Evolutionary conservation across 495 filamentous ascomycete species (phyloP).

Genomic region (Penicillium silybi): DNA sequence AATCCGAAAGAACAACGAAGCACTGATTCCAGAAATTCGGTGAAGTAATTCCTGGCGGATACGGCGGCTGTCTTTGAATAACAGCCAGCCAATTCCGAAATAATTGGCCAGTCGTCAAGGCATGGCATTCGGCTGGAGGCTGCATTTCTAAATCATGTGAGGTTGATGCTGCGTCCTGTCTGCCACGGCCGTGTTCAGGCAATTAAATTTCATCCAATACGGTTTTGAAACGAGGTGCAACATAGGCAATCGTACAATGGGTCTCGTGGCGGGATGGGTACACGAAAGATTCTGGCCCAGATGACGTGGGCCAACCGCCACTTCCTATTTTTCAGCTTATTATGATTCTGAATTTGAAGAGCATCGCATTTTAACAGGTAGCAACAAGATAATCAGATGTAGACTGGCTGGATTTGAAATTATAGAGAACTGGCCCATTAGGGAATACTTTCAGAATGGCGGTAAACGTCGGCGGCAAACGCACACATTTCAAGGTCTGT

Average conservation of each 20-base stretch:
- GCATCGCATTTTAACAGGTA: not conserved
- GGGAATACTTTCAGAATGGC: too few species aligned
- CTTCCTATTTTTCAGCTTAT: not conserved
- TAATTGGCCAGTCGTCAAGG: not conserved
- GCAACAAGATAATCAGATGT: not conserved
- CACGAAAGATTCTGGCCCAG: not conserved
- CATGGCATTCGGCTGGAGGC: not conserved
- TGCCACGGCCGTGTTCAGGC: not conserved
- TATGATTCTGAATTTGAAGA: not conserved
- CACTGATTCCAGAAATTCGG: not conserved
- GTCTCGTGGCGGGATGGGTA: not conserved
- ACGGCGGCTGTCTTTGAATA: not conserved
- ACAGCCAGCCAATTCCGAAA: not conserved
- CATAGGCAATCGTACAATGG: not conserved
- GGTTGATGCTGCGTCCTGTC: not conserved
- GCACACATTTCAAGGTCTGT: not conserved
- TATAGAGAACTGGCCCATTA: not conserved
- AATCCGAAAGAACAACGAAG: not conserved
- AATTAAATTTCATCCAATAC: too few species aligned
- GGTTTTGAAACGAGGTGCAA: not conserved
- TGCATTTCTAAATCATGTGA: not conserved
- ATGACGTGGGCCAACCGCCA: not conserved
- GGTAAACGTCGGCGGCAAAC: too few species aligned
- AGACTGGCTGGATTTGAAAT: not conserved
- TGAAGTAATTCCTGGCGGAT: not conserved